Conservation (phyloP, 1,284 basidiomycete genomes). For the Tilletia caries region DNA sequence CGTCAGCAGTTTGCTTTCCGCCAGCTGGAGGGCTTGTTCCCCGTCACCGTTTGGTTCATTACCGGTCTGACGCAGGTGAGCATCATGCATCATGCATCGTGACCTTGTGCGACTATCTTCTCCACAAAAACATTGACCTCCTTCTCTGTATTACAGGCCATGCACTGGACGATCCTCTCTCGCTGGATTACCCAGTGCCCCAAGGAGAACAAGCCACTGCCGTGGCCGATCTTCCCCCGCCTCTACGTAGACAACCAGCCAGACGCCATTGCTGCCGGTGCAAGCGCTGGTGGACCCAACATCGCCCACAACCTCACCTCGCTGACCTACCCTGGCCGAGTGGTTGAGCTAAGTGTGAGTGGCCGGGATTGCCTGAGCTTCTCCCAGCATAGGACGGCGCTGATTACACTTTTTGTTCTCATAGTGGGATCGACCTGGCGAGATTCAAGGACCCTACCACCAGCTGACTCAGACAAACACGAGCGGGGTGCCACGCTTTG, state of each 20-base stretch:
- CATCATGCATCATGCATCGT: neutral
- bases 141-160: slow-evolving; percentile 25
- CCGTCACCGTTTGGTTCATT: slow-evolving; percentile 38
- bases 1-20: slow-evolving; percentile 37
- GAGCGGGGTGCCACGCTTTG: slow-evolving; percentile 29
- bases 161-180: slow-evolving; percentile 41
- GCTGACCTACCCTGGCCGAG: slow-evolving; percentile 29
- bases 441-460: slow-evolving; percentile 34
- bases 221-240: slow-evolving; percentile 37
- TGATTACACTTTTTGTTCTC: neutral
- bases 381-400: neutral
- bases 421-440: slow-evolving; percentile 32
- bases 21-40: slow-evolving; percentile 33
- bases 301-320: slow-evolving; percentile 40
- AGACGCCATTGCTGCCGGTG: slow-evolving; percentile 28
- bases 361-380: neutral
- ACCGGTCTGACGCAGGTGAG: slow-evolving; percentile 26
- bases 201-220: slow-evolving; percentile 29
- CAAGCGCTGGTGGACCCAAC: slow-evolving; percentile 29
- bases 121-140: neutral
- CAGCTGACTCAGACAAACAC: slow-evolving; percentile 34
- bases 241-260: slow-evolving; percentile 36
- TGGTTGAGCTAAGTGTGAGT: slow-evolving; percentile 20
- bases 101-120: too few species aligned
- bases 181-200: slow-evolving; percentile 35